Percentiles rank a stretch among this genome's conserved stretches.
phyloP scores from a whole-genome alignment of 352 stramenopile genomes.

The Halophytophthora batemanensis region DNA sequence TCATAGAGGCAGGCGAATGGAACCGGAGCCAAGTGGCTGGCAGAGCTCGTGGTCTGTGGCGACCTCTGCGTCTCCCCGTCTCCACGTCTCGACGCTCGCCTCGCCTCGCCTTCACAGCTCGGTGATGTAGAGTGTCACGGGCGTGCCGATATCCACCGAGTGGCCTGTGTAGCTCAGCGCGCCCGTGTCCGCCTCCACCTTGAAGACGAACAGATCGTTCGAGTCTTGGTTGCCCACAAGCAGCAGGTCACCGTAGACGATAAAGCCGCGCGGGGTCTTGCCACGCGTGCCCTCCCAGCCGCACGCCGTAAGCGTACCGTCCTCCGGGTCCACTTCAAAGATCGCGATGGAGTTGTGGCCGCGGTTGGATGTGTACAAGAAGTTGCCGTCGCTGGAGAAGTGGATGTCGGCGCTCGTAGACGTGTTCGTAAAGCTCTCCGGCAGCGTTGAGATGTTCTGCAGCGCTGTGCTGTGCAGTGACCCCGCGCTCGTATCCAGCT shows the following conservation, averaged over 20 bases:
- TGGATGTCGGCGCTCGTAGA: slow-evolving; percentile 47
- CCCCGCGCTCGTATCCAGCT: slow-evolving; percentile 23
- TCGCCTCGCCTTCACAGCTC: too few relatives aligned
- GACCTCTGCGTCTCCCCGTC: too few relatives aligned
- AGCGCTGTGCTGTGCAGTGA: slow-evolving; percentile 24
- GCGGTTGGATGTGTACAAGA: slow-evolving; percentile 68
- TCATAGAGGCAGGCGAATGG: too few relatives aligned
- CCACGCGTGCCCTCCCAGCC: slow-evolving; percentile 44
- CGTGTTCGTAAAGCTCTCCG: slow-evolving; percentile 23
- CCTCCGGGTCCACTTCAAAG: slow-evolving; percentile 32
- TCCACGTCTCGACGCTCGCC: too few relatives aligned
- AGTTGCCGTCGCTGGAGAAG: slow-evolving; percentile 46
- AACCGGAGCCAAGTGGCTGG: too few relatives aligned
- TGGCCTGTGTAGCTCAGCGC: slow-evolving; percentile 41
- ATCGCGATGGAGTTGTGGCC: slow-evolving; percentile 62
- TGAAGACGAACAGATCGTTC: slow-evolving; percentile 56
- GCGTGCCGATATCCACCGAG: slow-evolving; percentile 35
- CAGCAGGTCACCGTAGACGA: slow-evolving; percentile 43
- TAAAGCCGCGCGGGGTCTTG: slow-evolving; percentile 41
- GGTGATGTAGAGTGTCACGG: slow-evolving; percentile 33
- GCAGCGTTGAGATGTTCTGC: slow-evolving; percentile 59
- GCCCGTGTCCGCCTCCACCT: slow-evolving; percentile 37
- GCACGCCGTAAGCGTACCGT: slow-evolving; percentile 31
- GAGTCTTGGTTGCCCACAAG: slow-evolving; percentile 66
- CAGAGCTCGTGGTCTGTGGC: too few relatives aligned